Percentiles rank a stretch among this genome's conserved stretches.
phyloP scores from a whole-genome alignment of 768 basidiomycete species.

The Galerina sulciceps region DNA sequence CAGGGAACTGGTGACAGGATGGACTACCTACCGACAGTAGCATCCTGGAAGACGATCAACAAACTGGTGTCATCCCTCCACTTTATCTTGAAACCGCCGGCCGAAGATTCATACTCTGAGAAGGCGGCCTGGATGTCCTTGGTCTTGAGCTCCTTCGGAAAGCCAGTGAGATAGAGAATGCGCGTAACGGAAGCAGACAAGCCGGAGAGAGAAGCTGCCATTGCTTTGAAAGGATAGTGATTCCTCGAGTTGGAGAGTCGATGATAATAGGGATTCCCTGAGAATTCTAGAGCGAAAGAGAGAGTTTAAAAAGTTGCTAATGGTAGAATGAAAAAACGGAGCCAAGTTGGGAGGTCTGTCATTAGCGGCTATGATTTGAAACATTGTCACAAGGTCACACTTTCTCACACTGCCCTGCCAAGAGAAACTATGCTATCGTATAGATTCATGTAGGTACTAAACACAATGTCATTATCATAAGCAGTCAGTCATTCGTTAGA shows the following conservation, averaged over 20 bases:
- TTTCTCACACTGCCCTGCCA: constrained; percentile 19
- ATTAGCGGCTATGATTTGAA: constrained; percentile 11
- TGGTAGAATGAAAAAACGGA: constrained; percentile 17
- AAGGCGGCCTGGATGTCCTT: constrained; percentile 94
- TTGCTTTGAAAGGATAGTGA: constrained; percentile 37
- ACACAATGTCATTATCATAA: constrained; percentile 19
- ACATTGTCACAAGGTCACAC: constrained; percentile 24
- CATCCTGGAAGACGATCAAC: constrained; percentile 92
- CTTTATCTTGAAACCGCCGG: constrained; percentile 97
- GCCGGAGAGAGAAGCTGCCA: constrained; percentile 77
- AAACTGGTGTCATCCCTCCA: constrained; percentile 98
- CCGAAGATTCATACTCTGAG: constrained; percentile 82
- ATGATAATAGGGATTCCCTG: constrained; percentile 18
- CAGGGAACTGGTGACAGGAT: constrained; percentile 7
- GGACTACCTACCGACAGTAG: constrained; percentile 76
- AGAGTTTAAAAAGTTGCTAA: constrained; percentile 24
- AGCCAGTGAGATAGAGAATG: constrained; percentile 91
- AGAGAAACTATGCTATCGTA: constrained; percentile 15
- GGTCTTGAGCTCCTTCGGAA: constrained; percentile 95
- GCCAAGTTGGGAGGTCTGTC: constrained; percentile 16
- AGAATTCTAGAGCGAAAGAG: constrained; percentile 26
- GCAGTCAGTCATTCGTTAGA: constrained; percentile 51
- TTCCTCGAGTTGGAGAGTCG: constrained; percentile 23
- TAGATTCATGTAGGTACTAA: constrained; percentile 23
- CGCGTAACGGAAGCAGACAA: constrained; percentile 96